These are phyloP conservation scores for Aspergillus bertholletiae DNA, from an alignment of 495 filamentous ascomycete species.

Conservation along the genomic window DNA sequence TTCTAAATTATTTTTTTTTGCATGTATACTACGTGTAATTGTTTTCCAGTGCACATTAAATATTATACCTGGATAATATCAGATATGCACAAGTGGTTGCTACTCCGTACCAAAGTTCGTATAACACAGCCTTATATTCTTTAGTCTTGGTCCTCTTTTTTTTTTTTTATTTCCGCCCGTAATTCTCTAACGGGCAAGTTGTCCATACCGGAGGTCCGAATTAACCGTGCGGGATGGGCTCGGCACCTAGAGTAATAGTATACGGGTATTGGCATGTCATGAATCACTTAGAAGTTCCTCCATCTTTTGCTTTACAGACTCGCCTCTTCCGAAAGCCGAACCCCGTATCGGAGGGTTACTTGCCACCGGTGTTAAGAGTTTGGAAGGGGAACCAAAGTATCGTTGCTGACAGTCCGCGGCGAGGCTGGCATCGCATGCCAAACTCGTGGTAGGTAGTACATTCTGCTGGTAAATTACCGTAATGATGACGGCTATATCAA, in stretches of 20 bases:
- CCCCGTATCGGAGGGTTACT: background rate
- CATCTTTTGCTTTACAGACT: background rate
- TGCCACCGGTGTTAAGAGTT: constrained; percentile 4
- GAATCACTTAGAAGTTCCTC: background rate
- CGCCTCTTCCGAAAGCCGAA: constrained; percentile 7
- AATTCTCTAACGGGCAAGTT: background rate
- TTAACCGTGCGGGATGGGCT: constrained; percentile 6
- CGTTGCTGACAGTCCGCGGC: constrained; percentile 1
- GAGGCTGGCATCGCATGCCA: constrained; percentile 3
- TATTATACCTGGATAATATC: no score
- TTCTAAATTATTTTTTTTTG: background rate
- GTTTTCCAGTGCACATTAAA: no score
- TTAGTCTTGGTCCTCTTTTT: background rate
- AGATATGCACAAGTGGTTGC: no score
- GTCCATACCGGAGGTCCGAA: background rate
- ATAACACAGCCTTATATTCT: background rate
- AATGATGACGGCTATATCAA: background rate
- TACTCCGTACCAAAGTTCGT: background rate
- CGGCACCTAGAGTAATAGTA: background rate
- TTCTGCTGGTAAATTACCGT: background rate
- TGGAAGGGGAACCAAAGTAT: constrained; percentile 2
- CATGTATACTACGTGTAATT: no score
- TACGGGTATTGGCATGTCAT: background rate
- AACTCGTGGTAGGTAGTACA: background rate
- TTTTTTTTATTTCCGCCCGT: background rate